Evolutionary conservation across 2,329 filamentous ascomycete species (phyloP).

Genomic region (Aspergillus uvarum): DNA sequence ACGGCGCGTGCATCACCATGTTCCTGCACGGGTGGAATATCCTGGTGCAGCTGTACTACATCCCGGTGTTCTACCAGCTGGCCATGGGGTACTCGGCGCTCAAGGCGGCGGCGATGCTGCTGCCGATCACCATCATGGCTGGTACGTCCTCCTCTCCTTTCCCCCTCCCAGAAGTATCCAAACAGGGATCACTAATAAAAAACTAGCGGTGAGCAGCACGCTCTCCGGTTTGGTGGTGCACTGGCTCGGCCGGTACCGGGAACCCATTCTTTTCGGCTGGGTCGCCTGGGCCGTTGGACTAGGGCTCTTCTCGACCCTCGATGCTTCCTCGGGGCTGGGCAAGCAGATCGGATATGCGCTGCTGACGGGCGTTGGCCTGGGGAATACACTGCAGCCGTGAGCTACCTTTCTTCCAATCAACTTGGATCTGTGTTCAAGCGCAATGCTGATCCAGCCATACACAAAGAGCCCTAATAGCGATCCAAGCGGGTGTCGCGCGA

Average conservation of each 20-base stretch:
- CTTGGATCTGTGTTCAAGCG: too few species aligned
- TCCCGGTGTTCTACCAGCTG: conserved; percentile 63
- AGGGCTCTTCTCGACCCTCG: conserved; percentile 54
- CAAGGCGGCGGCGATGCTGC: conserved; percentile 51
- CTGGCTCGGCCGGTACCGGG: conserved; percentile 54
- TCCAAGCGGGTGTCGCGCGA: conserved; percentile 42
- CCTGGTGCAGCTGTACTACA: conserved; percentile 60
- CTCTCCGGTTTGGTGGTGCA: conserved; percentile 55
- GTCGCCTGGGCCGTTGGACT: conserved; percentile 53
- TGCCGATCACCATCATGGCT: conserved; percentile 53
- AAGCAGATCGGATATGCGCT: conserved; percentile 58
- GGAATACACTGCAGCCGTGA: conserved; percentile 53
- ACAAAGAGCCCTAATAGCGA: conserved; percentile 34
- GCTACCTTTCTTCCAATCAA: not conserved
- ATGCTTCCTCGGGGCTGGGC: conserved; percentile 49
- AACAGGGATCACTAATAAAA: too few species aligned
- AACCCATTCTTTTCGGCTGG: conserved; percentile 57
- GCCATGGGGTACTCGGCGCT: conserved; percentile 47
- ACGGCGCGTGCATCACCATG: conserved; percentile 57
- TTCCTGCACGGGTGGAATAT: conserved; percentile 62
- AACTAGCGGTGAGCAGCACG: conserved; percentile 48
- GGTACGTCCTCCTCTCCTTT: conserved; percentile 20
- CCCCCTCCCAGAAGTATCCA: too few species aligned
- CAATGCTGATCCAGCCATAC: too few species aligned
- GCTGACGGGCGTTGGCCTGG: conserved; percentile 54